Base-by-base conservation (phyloP, 306 rosid genomes). In the Fragaria vesca region DNA sequence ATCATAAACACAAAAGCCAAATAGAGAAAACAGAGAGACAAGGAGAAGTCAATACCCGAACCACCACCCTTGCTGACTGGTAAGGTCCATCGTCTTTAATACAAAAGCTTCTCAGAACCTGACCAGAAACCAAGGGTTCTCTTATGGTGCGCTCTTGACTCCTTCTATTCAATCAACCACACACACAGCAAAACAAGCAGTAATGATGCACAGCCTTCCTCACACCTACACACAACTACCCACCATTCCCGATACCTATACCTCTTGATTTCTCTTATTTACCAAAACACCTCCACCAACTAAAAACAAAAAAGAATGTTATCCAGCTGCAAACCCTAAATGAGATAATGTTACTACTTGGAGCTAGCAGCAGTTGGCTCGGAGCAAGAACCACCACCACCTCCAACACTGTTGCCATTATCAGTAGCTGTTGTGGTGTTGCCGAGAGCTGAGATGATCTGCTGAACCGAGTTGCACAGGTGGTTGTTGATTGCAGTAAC, bases 31-130 rank as follows among this genome's bases (percentile, higher is more conserved):
- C 38, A 74, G 85, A 80, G 74, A 80, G 74, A 84, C 82, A 89
- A 89, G 91, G 86, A 92, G 87, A 91, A 95, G 97, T 95, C 97
- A 95, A 95, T 92, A 83, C 98, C 98, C 98, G 98, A 95, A 95
- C 97, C 97, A 92, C 89, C 89, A 85, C 94, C 92, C 97, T 86
- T 76, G 78, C 78, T 71, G 30, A 77, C 82, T 62, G 81, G 82
- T 80, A 51, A 76, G 90, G 79, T 78, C 83, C 87, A 66, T 69
- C 69, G 50, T 24, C 46, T 67, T 30, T 46, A 55, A 43, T 34
- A 51, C 55, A 15, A 38, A 52, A 26, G 69, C 69, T 5, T 63
- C 32, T 28, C 7, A 50, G 20, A 65, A 81, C 86, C 93, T 74
- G 34, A 71, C 83, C 85, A 84, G 76, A 85, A 79, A 81, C 74